phyloP scores from a whole-genome alignment of 192 early-diverging fungal species.

The Glomus cerebriforme region DNA sequence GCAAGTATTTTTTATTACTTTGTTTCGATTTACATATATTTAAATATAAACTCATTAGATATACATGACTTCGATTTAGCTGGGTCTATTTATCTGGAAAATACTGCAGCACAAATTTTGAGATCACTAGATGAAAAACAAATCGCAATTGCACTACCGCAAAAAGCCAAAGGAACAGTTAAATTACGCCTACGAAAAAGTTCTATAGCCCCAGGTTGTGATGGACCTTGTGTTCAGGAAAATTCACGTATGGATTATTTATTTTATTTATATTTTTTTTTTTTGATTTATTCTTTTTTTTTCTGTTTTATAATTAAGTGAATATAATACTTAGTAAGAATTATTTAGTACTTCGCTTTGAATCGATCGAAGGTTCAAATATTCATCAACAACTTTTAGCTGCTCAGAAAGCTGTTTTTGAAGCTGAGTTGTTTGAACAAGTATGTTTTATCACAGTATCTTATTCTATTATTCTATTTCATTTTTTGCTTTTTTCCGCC shows the following conservation, averaged over 20 bases:
- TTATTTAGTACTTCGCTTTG: background rate
- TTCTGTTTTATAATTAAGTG: background rate
- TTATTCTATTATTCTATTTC: background rate
- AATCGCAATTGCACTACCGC: slow-evolving; percentile 28
- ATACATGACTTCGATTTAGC: background rate
- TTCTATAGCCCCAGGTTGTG: background rate
- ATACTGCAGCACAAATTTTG: slow-evolving; percentile 18
- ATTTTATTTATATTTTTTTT: background rate
- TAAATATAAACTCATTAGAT: background rate
- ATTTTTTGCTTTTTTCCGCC: background rate
- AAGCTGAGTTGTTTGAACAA: slow-evolving; percentile 21
- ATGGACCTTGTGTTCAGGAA: background rate
- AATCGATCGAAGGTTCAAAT: background rate
- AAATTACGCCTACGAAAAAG: slow-evolving; percentile 23
- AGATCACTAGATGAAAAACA: slow-evolving; percentile 28
- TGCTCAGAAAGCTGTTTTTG: slow-evolving; percentile 31
- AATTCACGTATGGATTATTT: slow-evolving; percentile 22
- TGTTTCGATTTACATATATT: too few species aligned
- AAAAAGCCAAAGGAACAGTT: slow-evolving; percentile 1
- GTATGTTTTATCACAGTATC: background rate
- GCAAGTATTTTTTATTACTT: background rate
- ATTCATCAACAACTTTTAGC: slow-evolving; percentile 33
- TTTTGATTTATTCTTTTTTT: too few species aligned
- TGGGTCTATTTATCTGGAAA: background rate
- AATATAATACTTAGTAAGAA: background rate